Conservation (phyloP, 1,139 yeast species). For the Cylindricascospora bacillispora region DNA sequence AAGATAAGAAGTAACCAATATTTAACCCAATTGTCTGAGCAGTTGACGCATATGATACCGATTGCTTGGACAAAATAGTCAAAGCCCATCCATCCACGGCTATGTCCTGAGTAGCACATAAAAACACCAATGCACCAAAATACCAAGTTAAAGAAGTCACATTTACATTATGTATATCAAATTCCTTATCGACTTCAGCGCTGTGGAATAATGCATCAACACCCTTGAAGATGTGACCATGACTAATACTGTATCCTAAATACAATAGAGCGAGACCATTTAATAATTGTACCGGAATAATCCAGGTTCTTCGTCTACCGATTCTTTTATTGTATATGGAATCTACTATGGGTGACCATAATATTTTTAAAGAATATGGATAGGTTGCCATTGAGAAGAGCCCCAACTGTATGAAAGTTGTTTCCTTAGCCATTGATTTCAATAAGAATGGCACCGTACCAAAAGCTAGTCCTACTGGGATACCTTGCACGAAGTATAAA, state of each 20-base stretch:
- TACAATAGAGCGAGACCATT: constrained; percentile 57
- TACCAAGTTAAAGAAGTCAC: constrained; percentile 28
- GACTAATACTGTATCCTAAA: constrained; percentile 39
- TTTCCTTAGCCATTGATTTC: constrained; percentile 44
- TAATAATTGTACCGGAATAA: constrained; percentile 74
- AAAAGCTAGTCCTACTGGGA: constrained; percentile 91
- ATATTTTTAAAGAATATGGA: constrained; percentile 80
- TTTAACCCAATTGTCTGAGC: constrained; percentile 95
- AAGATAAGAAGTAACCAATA: constrained; percentile 82
- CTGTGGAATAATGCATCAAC: constrained; percentile 28
- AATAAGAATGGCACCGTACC: constrained; percentile 91
- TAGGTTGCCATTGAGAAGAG: constrained; percentile 83
- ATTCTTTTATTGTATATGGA: constrained; percentile 54
- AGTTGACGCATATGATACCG: constrained; percentile 88
- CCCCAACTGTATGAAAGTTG: constrained; percentile 86
- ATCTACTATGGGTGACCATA: constrained; percentile 96
- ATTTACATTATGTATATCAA: constrained; percentile 8
- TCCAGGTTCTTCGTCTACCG: constrained; percentile 91
- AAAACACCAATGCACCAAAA: constrained; percentile 65
- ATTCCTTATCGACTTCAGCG: constrained; percentile 3
- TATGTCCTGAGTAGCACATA: constrained; percentile 96
- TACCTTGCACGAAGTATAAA: constrained; percentile 77
- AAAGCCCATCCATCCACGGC: constrained; percentile 99
- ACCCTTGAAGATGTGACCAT: constrained; percentile 50
- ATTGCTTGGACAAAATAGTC: constrained; percentile 65